phyloP scores from a whole-genome alignment of 139 green algal species.

The Chlorella sp. region DNA sequence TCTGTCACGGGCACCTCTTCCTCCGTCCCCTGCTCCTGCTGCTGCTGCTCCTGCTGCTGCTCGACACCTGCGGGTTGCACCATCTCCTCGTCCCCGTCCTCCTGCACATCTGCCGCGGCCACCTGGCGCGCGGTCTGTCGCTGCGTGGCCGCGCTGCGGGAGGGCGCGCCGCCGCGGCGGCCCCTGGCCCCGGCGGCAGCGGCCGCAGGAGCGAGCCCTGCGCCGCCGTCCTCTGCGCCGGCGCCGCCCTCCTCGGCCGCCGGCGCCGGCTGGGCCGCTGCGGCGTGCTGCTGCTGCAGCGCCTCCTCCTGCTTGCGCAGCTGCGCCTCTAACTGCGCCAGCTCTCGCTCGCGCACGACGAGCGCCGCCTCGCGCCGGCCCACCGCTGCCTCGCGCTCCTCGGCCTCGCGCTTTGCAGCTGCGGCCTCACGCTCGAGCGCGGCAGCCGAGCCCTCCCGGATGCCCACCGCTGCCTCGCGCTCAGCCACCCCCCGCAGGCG shows the following conservation, averaged over 20 bases:
- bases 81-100: slow-evolving; percentile 23
- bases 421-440: too few relatives aligned
- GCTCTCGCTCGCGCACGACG: not conserved
- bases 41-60: not conserved
- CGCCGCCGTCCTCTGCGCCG: not conserved
- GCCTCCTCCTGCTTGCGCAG: slow-evolving; percentile 3
- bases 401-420: too few relatives aligned
- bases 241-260: not conserved
- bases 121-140: slow-evolving; percentile 21
- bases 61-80: not conserved
- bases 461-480: not conserved
- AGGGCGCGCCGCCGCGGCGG: not conserved
- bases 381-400: slow-evolving; percentile 19
- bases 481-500: not conserved
- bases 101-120: not conserved
- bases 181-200: not conserved
- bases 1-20: slow-evolving; percentile 22
- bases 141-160: slow-evolving; percentile 11
- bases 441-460: slow-evolving; percentile 11
- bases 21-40: not conserved
- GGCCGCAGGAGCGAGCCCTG: not conserved
- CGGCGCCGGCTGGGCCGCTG: not conserved
- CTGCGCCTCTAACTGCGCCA: not conserved
- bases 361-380: not conserved
- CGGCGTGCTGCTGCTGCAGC: slow-evolving; percentile 13